A percentile compares a stretch with the other conserved stretches of the same genome.
phyloP scores from a whole-genome alignment of 305 asterid genomes.

The Fraxinus ornus region DNA sequence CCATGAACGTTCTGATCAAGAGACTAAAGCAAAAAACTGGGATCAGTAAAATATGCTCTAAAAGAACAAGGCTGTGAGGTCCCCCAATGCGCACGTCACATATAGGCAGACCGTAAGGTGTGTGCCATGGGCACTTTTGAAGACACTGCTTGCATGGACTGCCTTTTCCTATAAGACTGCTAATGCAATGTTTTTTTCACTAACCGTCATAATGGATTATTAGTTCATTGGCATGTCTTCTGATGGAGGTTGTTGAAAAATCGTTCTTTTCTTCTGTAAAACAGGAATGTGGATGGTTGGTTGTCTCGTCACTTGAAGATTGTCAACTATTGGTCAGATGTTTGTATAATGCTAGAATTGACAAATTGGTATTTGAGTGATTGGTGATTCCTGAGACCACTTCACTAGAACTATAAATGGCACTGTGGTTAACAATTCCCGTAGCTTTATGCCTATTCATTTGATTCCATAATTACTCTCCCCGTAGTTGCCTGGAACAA shows the following conservation, averaged over 20 bases:
- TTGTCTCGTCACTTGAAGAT: background rate
- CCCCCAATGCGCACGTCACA: background rate
- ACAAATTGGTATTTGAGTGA: conserved; percentile 1
- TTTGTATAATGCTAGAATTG: background rate
- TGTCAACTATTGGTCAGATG: background rate
- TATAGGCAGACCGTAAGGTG: background rate
- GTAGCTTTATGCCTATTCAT: background rate
- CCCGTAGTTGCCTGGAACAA: conserved; percentile 3
- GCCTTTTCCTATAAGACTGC: background rate
- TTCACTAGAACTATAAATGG: background rate
- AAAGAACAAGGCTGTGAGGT: background rate
- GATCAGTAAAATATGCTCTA: background rate
- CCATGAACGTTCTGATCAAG: background rate
- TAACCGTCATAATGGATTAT: background rate
- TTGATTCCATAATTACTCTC: background rate
- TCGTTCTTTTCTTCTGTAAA: background rate
- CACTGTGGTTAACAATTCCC: background rate
- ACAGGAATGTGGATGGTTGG: background rate
- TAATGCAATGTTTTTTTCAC: background rate
- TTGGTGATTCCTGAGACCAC: background rate
- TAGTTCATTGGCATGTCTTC: conserved; percentile 5
- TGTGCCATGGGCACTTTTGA: background rate
- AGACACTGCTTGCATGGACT: background rate
- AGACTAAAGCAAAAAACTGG: background rate
- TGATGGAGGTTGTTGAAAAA: background rate